A percentile compares a stretch with the other conserved stretches of the same genome.
Evolutionary conservation across 2,329 filamentous ascomycete genomes (phyloP).

Genomic region (Alternaria novae-zelandiae): DNA sequence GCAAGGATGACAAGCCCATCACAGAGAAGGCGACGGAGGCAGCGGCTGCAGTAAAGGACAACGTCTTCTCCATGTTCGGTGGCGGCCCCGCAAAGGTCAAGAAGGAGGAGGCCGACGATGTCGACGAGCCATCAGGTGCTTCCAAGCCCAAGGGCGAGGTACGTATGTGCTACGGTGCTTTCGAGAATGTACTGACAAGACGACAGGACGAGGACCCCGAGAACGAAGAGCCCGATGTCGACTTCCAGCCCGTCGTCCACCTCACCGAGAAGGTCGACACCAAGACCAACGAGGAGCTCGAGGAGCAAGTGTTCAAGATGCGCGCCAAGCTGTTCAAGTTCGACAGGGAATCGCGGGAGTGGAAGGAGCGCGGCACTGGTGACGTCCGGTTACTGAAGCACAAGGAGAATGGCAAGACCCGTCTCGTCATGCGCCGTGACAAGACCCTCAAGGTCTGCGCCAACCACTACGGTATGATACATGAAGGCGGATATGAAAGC

Average conservation of each 20-base stretch:
- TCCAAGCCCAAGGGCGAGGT: slow-evolving; percentile 62
- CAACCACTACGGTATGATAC: slow-evolving; percentile 91
- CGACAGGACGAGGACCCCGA: slow-evolving; percentile 74
- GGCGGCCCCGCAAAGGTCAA: slow-evolving; percentile 97
- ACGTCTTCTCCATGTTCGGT: slow-evolving; percentile 98
- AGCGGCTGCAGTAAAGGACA: slow-evolving; percentile 55
- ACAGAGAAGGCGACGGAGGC: slow-evolving; percentile 49
- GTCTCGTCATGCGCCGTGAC: slow-evolving; percentile 97
- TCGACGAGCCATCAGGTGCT: slow-evolving; percentile 83
- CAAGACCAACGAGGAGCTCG: slow-evolving; percentile 97
- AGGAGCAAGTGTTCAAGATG: slow-evolving; percentile 99
- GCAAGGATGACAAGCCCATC: slow-evolving; percentile 60
- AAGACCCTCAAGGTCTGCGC: slow-evolving; percentile 99
- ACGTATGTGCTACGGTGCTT: slow-evolving; percentile 15
- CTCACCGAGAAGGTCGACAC: slow-evolving; percentile 96
- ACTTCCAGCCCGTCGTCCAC: slow-evolving; percentile 96
- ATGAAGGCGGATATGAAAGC: slow-evolving; percentile 16
- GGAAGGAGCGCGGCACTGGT: slow-evolving; percentile 98
- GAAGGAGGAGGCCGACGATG: slow-evolving; percentile 73
- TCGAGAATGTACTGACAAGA: slow-evolving; percentile 16
- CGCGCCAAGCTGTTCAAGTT: slow-evolving; percentile 99
- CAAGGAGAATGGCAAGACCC: slow-evolving; percentile 97
- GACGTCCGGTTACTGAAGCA: slow-evolving; percentile 97
- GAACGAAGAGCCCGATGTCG: slow-evolving; percentile 89
- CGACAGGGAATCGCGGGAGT: slow-evolving; percentile 87